These are phyloP conservation scores for Pichia terricola DNA, from an alignment of 1,139 yeast genomes.

Conservation along the genomic window DNA sequence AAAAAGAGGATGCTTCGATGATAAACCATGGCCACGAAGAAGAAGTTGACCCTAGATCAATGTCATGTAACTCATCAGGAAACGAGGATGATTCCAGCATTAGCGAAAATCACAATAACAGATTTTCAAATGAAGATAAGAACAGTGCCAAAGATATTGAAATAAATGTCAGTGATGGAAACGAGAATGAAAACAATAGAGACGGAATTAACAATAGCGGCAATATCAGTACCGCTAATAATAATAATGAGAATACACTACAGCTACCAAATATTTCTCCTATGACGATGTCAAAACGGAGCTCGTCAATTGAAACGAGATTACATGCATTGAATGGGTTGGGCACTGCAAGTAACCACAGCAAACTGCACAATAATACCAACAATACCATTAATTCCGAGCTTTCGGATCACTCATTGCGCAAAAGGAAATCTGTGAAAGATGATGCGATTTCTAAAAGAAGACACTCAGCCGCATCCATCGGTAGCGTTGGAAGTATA, in stretches of 20 bases:
- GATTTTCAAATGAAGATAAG: neutral
- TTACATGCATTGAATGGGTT: conserved; percentile 7
- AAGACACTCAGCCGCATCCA: conserved; percentile 26
- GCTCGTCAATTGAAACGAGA: conserved; percentile 17
- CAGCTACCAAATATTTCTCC: neutral
- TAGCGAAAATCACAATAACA: neutral
- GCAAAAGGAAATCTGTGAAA: conserved; percentile 19
- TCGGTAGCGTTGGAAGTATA: conserved; percentile 11
- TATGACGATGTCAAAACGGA: conserved; percentile 8
- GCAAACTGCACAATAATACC: neutral
- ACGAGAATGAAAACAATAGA: conserved; percentile 1
- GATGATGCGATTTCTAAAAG: conserved; percentile 22
- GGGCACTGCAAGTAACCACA: conserved; percentile 1
- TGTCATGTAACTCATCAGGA: too few relatives aligned
- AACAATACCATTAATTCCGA: neutral
- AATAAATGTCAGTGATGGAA: neutral
- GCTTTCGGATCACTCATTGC: conserved; percentile 7
- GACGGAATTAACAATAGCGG: conserved; percentile 1
- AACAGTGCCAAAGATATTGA: neutral
- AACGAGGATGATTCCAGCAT: neutral
- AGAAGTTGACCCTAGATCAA: neutral
- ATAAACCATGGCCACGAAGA: neutral
- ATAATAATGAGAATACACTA: neutral
- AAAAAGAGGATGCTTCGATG: neutral
- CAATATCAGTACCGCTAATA: neutral